Evolutionary conservation across 2,329 filamentous ascomycete species (phyloP), one percentile per base, ranked within the genome.

Genomic region (Sporothrix protearum): DNA sequence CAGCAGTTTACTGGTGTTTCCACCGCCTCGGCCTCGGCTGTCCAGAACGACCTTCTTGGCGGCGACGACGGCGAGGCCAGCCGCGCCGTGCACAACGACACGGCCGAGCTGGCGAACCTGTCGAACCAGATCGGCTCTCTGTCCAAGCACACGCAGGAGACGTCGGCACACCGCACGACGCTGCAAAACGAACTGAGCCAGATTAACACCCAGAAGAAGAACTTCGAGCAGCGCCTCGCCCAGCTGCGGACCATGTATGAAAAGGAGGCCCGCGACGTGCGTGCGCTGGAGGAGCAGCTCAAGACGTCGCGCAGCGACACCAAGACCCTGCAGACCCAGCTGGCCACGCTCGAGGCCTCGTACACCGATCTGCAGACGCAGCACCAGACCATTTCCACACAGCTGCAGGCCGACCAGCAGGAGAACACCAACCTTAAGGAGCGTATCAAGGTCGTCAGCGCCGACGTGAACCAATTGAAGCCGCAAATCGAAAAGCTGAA

Each of bases 81-180:
- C 81, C 96, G 92, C 80, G 96, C 92, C 79, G 84, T 98, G 33
- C 96, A 92, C 0, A 91, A 90, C 75, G 96, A 99, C 78, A 96
- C 94, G 2, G 91, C 92, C 0, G 96, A 99, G 80, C 86, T 99
- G 72, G 96, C 94, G 68, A 98, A 99, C 78, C 85, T 99, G 76
- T 97, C 95, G 0, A 98, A 97, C 79, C 96, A 98, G 80, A 93
- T 99, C 75, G 91, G 93, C 42, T 95, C 92, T 2, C 82, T 99
- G 71, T 92, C 94, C 0, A 96, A 91, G 78, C 94, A 99, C 82
- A 97, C 97, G 89, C 93, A 97, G 78, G 93, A 95, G 76, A 91
- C 97, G 1, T 93, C 97, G 79, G 88, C 86, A 45, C 95, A 97
- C 81, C 91, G 94, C 74, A 87, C 84, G 5, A 88, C 88, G 1